A percentile compares a stretch with the other conserved stretches of the same genome.
phyloP scores from a whole-genome alignment of 805 yeast genomes.

The Wickerhamiella parazyma region DNA sequence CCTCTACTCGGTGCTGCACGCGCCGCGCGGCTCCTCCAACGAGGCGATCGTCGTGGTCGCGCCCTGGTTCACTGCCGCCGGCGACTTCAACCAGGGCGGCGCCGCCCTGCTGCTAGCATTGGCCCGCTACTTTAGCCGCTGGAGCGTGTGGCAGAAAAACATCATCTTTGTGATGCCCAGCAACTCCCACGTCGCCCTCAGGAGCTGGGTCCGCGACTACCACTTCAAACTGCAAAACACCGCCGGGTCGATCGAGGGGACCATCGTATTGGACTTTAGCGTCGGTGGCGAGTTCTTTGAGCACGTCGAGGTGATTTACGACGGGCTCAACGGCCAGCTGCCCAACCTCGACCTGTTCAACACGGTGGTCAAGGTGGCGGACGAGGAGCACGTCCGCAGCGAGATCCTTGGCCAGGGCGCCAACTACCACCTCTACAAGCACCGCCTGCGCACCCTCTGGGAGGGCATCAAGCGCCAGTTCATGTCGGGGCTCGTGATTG shows the following conservation, averaged over 20 bases:
- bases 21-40: conserved; percentile 91
- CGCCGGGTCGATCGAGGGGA: conserved; percentile 90
- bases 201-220: conserved; percentile 89
- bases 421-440: conserved; percentile 32
- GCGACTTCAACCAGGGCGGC: conserved; percentile 63
- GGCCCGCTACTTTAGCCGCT: conserved; percentile 64
- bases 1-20: conserved; percentile 72
- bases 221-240: conserved; percentile 73
- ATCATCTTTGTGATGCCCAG: conserved; percentile 74
- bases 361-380: conserved; percentile 57
- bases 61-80: conserved; percentile 68
- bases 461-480: conserved; percentile 59
- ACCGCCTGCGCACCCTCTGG: conserved; percentile 43
- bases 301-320: conserved; percentile 59
- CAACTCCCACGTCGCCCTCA: conserved; percentile 50
- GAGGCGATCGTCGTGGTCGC: conserved; percentile 86
- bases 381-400: conserved; percentile 61
- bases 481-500: conserved; percentile 49
- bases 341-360: conserved; percentile 88
- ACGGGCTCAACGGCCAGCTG: conserved; percentile 87
- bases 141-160: conserved; percentile 94
- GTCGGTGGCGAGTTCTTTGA: conserved; percentile 54
- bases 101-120: conserved; percentile 57
- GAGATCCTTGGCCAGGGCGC: conserved; percentile 40
- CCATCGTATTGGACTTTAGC: conserved; percentile 70